Percentiles rank a stretch among this genome's conserved stretches.
These are phyloP conservation scores for Laburnicola sp. DNA, from an alignment of 2,329 filamentous ascomycete genomes.

Conservation along the genomic window DNA sequence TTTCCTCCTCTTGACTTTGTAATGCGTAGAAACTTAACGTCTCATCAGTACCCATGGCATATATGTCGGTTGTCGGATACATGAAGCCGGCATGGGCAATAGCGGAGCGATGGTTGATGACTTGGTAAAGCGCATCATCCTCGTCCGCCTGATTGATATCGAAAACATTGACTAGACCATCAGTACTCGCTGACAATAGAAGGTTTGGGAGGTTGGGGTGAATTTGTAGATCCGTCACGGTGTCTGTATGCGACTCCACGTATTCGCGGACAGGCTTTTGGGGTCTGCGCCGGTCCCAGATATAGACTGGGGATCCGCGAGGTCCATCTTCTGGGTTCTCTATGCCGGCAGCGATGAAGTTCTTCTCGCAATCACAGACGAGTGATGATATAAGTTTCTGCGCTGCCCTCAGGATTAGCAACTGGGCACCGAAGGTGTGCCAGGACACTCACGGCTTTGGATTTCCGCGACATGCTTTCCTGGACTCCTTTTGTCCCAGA, in stretches of 20 bases:
- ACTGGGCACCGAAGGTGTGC: neutral
- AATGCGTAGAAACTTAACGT: constrained; percentile 73
- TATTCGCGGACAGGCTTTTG: constrained; percentile 44
- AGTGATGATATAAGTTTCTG: constrained; percentile 64
- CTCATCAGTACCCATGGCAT: constrained; percentile 77
- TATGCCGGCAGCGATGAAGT: constrained; percentile 71
- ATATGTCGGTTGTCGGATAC: constrained; percentile 56
- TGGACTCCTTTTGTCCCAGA: constrained; percentile 67
- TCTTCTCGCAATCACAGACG: constrained; percentile 59
- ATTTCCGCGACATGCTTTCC: constrained; percentile 48
- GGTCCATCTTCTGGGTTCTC: constrained; percentile 63
- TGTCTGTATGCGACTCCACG: constrained; percentile 58
- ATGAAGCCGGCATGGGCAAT: constrained; percentile 77
- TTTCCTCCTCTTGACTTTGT: constrained; percentile 64
- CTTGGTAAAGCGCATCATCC: constrained; percentile 76
- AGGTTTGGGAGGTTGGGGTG: constrained; percentile 64
- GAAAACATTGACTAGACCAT: constrained; percentile 77
- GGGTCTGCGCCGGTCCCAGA: constrained; percentile 49
- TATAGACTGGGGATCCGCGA: constrained; percentile 42
- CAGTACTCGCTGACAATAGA: constrained; percentile 76
- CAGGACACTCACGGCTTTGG: constrained; percentile 36
- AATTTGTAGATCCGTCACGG: constrained; percentile 63
- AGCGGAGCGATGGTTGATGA: constrained; percentile 75
- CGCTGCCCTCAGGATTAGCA: constrained; percentile 43
- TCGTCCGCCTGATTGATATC: constrained; percentile 67